phyloP scores from a whole-genome alignment of 495 filamentous ascomycete genomes.

The Massariosphaeria phaeospora region DNA sequence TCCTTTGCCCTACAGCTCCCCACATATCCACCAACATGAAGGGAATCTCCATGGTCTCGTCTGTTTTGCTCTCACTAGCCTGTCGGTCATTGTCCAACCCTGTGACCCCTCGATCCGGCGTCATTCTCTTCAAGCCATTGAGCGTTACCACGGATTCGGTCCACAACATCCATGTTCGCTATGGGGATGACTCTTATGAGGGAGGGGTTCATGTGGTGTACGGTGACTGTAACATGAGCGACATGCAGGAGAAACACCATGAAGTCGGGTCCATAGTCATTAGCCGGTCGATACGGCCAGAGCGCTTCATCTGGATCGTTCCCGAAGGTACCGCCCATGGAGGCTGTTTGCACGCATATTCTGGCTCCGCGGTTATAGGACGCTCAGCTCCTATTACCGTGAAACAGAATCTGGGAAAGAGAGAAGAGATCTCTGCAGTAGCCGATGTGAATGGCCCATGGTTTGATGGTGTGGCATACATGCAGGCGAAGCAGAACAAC shows the following conservation, averaged over 20 bases:
- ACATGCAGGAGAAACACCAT: conserved; percentile 7
- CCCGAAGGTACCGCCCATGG: conserved; percentile 43
- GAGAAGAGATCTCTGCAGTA: conserved; percentile 36
- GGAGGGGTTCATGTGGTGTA: conserved; percentile 22
- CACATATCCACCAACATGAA: conserved; percentile 12
- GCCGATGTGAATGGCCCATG: conserved; percentile 59
- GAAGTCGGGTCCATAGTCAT: conserved; percentile 22
- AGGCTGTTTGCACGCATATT: conserved; percentile 53
- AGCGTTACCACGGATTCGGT: conserved; percentile 16
- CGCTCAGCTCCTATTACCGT: conserved; percentile 44
- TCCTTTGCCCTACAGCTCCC: background rate
- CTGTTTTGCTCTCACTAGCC: conserved; percentile 8
- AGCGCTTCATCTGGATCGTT: conserved; percentile 50
- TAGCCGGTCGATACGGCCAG: conserved; percentile 6
- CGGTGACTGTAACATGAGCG: conserved; percentile 20
- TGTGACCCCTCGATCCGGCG: conserved; percentile 6
- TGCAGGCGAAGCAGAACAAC: conserved; percentile 52
- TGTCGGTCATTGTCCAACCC: background rate
- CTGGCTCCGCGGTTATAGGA: conserved; percentile 40
- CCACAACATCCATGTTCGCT: conserved; percentile 24
- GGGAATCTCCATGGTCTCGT: conserved; percentile 8
- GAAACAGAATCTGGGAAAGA: conserved; percentile 34
- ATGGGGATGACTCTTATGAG: conserved; percentile 12
- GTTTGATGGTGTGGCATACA: conserved; percentile 50
- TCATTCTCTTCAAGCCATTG: conserved; percentile 12